A percentile compares a stretch with the other conserved stretches of the same genome.
Conservation (phyloP, 495 filamentous ascomycete genomes). For the Astrothelium subdiscretum region DNA sequence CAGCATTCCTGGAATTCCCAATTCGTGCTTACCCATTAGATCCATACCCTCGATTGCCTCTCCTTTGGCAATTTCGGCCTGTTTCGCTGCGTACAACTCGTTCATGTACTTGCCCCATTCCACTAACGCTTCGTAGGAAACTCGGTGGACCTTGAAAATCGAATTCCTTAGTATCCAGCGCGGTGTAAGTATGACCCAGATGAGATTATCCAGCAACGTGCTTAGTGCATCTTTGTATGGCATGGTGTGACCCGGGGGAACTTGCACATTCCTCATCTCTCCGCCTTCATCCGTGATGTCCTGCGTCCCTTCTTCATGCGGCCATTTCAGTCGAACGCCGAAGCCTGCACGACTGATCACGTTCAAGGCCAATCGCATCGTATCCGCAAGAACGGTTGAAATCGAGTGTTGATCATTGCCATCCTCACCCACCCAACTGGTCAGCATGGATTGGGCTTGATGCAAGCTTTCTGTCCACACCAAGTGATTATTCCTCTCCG, state of each 20-base stretch:
- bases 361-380: conserved; percentile 51
- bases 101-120: conserved; percentile 57
- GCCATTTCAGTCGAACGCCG: conserved; percentile 29
- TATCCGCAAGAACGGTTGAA: conserved; percentile 41
- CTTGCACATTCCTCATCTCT: conserved; percentile 29
- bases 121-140: conserved; percentile 36
- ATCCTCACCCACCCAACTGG: conserved; percentile 34
- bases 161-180: conserved; percentile 34
- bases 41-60: conserved; percentile 44
- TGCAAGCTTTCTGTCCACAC: conserved; percentile 50
- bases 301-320: conserved; percentile 12
- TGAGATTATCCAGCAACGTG: conserved; percentile 39
- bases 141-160: conserved; percentile 39
- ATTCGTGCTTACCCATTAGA: conserved; percentile 38
- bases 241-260: conserved; percentile 44
- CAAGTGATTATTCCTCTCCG: conserved; percentile 57
- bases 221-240: conserved; percentile 46
- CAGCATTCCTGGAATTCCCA: neutral
- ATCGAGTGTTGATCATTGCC: conserved; percentile 34
- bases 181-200: conserved; percentile 42
- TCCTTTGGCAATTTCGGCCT: conserved; percentile 36
- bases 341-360: conserved; percentile 60
- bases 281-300: conserved; percentile 1
- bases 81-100: conserved; percentile 44
- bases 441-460: conserved; percentile 46